A percentile compares a stretch with the other conserved stretches of the same genome.
phyloP scores from a whole-genome alignment of 345 rosid species.

The Reutealis trisperma region DNA sequence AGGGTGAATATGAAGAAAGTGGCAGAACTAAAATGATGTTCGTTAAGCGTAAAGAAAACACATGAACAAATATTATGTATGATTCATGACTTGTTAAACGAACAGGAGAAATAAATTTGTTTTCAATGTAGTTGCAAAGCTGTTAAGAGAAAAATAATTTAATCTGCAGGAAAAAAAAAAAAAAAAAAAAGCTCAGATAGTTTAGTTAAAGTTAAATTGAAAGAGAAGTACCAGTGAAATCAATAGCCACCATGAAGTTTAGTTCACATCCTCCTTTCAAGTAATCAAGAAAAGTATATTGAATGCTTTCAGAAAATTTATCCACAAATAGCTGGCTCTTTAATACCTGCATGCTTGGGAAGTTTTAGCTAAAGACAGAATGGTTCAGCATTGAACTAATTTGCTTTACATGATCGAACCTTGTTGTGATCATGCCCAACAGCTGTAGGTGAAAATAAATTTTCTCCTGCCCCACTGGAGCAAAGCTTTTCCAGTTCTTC shows the following conservation, averaged over 20 bases:
- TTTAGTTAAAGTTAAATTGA: background rate
- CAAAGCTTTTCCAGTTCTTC: slow-evolving; percentile 70
- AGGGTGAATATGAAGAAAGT: background rate
- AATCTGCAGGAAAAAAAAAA: background rate
- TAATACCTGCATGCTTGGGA: slow-evolving; percentile 42
- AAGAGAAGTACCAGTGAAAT: slow-evolving; percentile 73
- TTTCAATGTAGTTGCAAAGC: background rate
- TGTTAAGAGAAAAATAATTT: background rate
- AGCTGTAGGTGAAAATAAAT: slow-evolving; percentile 53
- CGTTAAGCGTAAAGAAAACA: background rate
- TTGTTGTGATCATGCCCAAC: slow-evolving; percentile 61
- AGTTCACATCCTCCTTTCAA: slow-evolving; percentile 78
- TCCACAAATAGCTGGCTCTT: slow-evolving; percentile 78
- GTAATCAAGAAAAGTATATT: slow-evolving; percentile 81
- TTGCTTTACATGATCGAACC: slow-evolving; percentile 40
- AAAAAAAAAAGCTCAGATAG: too few relatives aligned
- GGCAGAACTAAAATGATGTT: background rate
- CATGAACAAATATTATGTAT: slow-evolving; percentile 2
- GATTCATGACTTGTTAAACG: background rate
- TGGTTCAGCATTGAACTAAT: slow-evolving; percentile 8
- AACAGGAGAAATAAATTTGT: background rate
- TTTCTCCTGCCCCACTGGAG: slow-evolving; percentile 50
- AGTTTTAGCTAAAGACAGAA: background rate
- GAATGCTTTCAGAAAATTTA: slow-evolving; percentile 62
- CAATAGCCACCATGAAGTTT: slow-evolving; percentile 95